Conservation (phyloP, 768 basidiomycete species). For the Amanita subjunquillea region DNA sequence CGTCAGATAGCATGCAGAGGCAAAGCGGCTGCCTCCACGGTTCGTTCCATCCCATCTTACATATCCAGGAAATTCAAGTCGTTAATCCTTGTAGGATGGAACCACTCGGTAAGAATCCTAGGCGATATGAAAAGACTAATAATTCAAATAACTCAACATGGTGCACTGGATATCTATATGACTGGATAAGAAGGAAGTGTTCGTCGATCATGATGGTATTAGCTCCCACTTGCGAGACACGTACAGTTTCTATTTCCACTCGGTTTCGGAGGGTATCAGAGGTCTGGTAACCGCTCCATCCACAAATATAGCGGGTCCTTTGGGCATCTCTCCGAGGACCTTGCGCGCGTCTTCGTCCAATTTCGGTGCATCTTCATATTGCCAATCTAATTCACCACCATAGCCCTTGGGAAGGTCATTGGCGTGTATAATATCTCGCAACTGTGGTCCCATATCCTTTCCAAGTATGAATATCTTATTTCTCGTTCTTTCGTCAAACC, state of each 20-base stretch:
- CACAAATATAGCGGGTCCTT: conserved; percentile 41
- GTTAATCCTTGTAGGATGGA: too few species aligned
- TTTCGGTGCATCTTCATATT: conserved; percentile 53
- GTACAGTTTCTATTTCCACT: neutral
- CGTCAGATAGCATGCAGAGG: neutral
- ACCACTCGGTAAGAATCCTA: too few species aligned
- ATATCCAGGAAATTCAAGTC: too few species aligned
- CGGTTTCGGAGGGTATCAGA: neutral
- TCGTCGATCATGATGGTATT: neutral
- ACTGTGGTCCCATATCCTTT: conserved; percentile 40
- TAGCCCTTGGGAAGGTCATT: conserved; percentile 54
- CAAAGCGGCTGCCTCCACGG: neutral
- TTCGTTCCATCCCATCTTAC: too few species aligned
- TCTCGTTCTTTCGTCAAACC: conserved; percentile 75
- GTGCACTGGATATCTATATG: too few species aligned
- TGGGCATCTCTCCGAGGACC: conserved; percentile 41
- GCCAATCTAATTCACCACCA: conserved; percentile 68
- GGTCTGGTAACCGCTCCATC: conserved; percentile 25
- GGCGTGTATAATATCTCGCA: conserved; percentile 36
- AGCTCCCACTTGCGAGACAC: neutral
- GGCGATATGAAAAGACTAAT: too few species aligned
- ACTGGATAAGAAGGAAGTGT: neutral
- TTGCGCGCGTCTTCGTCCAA: conserved; percentile 46
- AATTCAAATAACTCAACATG: too few species aligned
- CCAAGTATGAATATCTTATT: conserved; percentile 71